Evolutionary conservation across 2,329 filamentous ascomycete species (phyloP), one percentile per base, ranked within the genome.

Genomic region (Trichoderma brevicompactum): DNA sequence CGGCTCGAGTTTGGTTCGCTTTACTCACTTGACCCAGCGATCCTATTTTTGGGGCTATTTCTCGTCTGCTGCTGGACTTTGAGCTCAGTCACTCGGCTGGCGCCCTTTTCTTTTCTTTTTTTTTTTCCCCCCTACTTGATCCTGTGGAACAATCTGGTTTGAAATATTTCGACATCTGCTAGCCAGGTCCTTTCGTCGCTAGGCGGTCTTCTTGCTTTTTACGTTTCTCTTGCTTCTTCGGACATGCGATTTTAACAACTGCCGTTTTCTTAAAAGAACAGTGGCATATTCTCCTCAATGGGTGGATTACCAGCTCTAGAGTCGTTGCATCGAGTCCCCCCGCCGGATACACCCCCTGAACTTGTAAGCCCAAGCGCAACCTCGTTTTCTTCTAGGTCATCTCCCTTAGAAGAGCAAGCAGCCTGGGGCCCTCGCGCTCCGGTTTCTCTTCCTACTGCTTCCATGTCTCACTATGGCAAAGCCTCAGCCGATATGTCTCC

Each of bases 391-490:
- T 80, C 79, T 58, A 80, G 78, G 73, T 77, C 78, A 28, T 78
- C 75, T 19, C 74, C 75, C 43, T 72, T 78, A 59, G 81, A 79
- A 71, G 82, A 83, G 69, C 77, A 79, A 70, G 73, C 76, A 70
- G 73, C 77, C 65, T 83, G 82, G 80, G 78, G 77, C 59, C 76
- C 77, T 58, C 73, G 75, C 67, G 66, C 70, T 66, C 69, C 73
- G 62, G 69, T 82, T 68, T 83, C 83, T 68, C 80, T 84, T 73
- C 81, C 83, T 36, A 32, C 66, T 74, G 82, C 82, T 43, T 65
- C 66, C 70, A 87, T 87, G 85, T 83, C 84, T 73, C 82, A 79
- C 75, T 83, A 86, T 85, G 85, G 85, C 65, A 81, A 79, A 68
- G 73, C 76, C 68, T 72, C 77, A 72, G 72, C 75, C 74, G 79